Evolutionary conservation across 805 yeast genomes (phyloP).

Genomic region (Kurtzmaniella fragi): DNA sequence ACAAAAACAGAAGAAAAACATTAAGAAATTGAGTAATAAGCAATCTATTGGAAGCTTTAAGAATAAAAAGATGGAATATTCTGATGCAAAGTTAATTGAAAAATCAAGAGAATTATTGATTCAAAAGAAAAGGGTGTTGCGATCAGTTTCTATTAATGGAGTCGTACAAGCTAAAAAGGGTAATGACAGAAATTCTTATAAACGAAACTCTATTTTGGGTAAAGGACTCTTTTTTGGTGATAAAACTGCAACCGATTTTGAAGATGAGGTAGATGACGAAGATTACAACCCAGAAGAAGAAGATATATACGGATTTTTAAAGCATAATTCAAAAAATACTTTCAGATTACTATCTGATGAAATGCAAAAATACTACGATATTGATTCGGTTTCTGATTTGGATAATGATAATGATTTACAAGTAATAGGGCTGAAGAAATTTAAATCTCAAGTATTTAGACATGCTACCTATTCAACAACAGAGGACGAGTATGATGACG

Average conservation of each 20-base stretch:
- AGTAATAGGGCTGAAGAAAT: slow-evolving; percentile 24
- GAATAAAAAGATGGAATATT: slow-evolving; percentile 34
- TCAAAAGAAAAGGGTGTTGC: slow-evolving; percentile 37
- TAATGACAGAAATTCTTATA: too few relatives aligned
- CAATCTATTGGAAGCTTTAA: slow-evolving; percentile 23
- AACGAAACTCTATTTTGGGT: slow-evolving; percentile 3
- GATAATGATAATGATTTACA: slow-evolving; percentile 9
- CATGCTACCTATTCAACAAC: slow-evolving; percentile 8
- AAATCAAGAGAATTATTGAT: slow-evolving; percentile 43
- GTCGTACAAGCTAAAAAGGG: slow-evolving; percentile 6
- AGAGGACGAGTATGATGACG: slow-evolving; percentile 10
- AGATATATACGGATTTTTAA: slow-evolving; percentile 28
- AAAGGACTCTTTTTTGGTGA: slow-evolving; percentile 2
- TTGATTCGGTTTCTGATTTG: slow-evolving; percentile 15
- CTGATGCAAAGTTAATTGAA: slow-evolving; percentile 49
- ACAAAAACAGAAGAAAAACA: slow-evolving; percentile 43
- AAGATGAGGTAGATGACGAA: neutral
- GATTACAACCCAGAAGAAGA: slow-evolving; percentile 10
- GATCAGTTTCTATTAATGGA: slow-evolving; percentile 33
- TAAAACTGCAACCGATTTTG: slow-evolving; percentile 4
- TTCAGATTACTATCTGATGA: slow-evolving; percentile 25
- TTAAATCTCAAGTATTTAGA: slow-evolving; percentile 30
- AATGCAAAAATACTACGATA: slow-evolving; percentile 18
- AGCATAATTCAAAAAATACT: slow-evolving; percentile 13
- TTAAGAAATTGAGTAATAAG: slow-evolving; percentile 33